Percentiles rank a stretch among this genome's conserved stretches.
Conservation (phyloP, 2,329 filamentous ascomycete species). For the Hypoxylon sp. region DNA sequence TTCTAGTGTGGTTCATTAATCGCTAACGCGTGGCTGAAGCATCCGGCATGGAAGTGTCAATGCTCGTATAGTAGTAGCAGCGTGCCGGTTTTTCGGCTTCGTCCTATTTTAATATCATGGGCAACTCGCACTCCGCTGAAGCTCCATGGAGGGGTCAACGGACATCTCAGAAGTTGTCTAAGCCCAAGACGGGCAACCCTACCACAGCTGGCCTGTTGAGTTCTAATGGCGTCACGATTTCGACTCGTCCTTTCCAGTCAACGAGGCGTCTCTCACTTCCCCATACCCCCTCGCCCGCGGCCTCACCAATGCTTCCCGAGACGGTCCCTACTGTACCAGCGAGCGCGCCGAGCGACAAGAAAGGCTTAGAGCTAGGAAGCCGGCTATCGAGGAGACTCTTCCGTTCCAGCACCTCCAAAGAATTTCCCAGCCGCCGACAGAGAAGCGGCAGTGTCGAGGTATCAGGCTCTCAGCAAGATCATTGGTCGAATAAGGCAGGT, state of each 20-base stretch:
- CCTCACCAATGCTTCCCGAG: constrained; percentile 45
- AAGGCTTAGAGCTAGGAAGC: constrained; percentile 36
- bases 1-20: constrained; percentile 45
- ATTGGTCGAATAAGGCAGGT: constrained; percentile 52
- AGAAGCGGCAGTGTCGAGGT: constrained; percentile 54
- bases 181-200: constrained; percentile 62
- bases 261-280: constrained; percentile 51
- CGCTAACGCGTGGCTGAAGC: constrained; percentile 51
- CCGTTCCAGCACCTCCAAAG: constrained; percentile 56
- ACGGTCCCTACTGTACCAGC: constrained; percentile 28
- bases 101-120: constrained; percentile 59
- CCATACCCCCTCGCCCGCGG: constrained; percentile 39
- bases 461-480: constrained; percentile 43
- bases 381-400: constrained; percentile 54
- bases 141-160: constrained; percentile 56
- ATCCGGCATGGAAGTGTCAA: constrained; percentile 60
- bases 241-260: constrained; percentile 50
- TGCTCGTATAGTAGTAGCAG: constrained; percentile 57
- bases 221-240: constrained; percentile 55
- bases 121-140: constrained; percentile 65
- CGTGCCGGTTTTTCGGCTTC: constrained; percentile 52
- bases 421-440: constrained; percentile 38
- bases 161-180: constrained; percentile 66
- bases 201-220: constrained; percentile 61
- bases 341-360: constrained; percentile 16